Conservation (phyloP, 2,329 filamentous ascomycete species). For the Pseudogymnoascus sp. region DNA sequence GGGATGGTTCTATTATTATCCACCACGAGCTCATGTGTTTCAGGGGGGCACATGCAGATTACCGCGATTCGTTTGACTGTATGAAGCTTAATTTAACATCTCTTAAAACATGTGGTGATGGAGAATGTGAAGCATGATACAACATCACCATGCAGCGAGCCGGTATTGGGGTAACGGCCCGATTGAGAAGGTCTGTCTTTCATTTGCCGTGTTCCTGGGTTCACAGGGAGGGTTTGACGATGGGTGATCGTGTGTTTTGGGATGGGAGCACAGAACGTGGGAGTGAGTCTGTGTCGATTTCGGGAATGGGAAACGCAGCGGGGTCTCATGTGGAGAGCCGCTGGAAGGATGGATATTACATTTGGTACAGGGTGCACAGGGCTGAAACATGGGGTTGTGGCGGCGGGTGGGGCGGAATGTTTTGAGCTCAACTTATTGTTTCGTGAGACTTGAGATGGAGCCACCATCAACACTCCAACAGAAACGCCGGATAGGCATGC, state of each 20-base stretch:
- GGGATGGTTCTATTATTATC: constrained; percentile 6
- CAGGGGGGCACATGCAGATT: background rate
- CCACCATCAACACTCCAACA: background rate
- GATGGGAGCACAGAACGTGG: background rate
- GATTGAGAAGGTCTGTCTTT: background rate
- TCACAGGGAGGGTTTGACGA: background rate
- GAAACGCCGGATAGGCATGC: too few relatives aligned
- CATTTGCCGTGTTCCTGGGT: background rate
- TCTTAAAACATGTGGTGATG: background rate
- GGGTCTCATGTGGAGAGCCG: background rate
- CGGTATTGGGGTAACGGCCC: background rate
- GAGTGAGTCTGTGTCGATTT: background rate
- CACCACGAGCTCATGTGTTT: background rate
- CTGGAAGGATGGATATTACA: background rate
- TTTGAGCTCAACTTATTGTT: background rate
- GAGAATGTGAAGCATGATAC: constrained; percentile 4
- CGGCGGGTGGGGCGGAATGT: background rate
- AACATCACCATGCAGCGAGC: background rate
- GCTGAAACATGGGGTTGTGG: background rate
- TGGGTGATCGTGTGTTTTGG: background rate
- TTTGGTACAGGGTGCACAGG: background rate
- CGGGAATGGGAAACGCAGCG: background rate
- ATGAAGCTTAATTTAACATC: constrained; percentile 7
- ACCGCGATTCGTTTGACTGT: constrained; percentile 1
- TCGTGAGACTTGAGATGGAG: background rate